Base-by-base conservation (phyloP, 768 basidiomycete genomes). In the Lactarius sanguifluus region DNA sequence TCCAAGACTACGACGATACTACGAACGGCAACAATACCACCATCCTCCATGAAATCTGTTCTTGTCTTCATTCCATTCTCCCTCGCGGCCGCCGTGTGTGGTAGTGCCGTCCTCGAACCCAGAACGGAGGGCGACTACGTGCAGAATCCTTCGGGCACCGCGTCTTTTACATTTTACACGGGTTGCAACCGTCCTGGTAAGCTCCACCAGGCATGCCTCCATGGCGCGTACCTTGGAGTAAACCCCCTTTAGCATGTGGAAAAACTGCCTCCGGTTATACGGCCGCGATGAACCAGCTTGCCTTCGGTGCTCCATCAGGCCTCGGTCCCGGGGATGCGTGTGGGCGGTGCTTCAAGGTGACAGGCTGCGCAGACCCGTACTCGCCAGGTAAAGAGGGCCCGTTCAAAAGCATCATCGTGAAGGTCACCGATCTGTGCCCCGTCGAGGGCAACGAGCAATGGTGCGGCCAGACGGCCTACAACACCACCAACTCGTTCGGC, bases 321-420 rank as follows among this genome's bases (percentile, higher is more conserved):
- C 34, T 74, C 0, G 85, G 85, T 12, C 75, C 83, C 2, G 85
- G 85, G 18, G 86, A 85, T 73, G 86, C 83, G 8, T 87, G 85
- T 68, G 86, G 85, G 15, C 82, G 85, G 41, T 86, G 86, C 77
- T 87, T 87, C 72, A 75, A 79, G 20, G 56, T 86, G 61, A 84
- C 85, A 1, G 84, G 80, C 54, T 77, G 72, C 20, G 67, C 72
- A 13, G 85, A 86, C 72, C 85, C 86, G 30, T 85, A 76, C 76
- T 81, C 83, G 23, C 83, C 83, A 1, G 64, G 75, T 0, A 85
- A 70, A 73, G 73, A 77, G 25, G 84, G 83, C 12, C 82, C 85
- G n/a, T 85, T 85, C 77, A 70, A 83, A 40, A 77, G 79, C 30
- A 82, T 86, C 61, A 77, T 87, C 40, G 85, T 86, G 16, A 86